Evolutionary conservation across 108 stramenopile species (phyloP), one percentile per base, ranked within the genome.

Genomic region (Nannochloropsis gaditana): DNA sequence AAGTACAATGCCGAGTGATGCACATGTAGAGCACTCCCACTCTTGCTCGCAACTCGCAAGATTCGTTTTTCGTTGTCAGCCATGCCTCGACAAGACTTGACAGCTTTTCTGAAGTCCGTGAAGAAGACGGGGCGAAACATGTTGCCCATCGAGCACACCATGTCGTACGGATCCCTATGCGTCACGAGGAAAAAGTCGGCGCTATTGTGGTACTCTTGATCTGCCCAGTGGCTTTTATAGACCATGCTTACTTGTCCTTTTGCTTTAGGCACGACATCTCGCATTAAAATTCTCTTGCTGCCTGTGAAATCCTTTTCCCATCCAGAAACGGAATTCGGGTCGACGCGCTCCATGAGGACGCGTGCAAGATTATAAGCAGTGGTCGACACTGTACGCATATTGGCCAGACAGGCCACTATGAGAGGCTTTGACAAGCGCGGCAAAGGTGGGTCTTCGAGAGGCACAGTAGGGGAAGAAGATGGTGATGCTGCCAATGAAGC

Each of bases 341-440:
- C 59, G 19, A 73, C 59, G 19, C 59, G 59, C 2, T 73, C 59
- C 59, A 73, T 73, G 19, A 73, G n/a, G n/a, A 73, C 59, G 19
- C 59, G 59, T 15, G 59, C 59, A 15, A 73, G 59, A n/a, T 73
- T 73, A n/a, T 73, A 73, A n/a, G 59, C 59, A n/a, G 59, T 73
- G 19, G 59, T 73, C n/a, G 59, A 73, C 19, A 73, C 59, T 3
- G 59, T 73, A 73, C 59, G 59, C 59, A 73, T 73, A n/a, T 73
- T 73, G 59, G 59, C 59, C 6, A 73, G 8, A 2, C 59, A 73
- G 59, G 59, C 59, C 19, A 73, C 59, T 15, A 73, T 73, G 59
- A 73, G 59, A 73, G 59, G 59, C 15, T 15, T n/a, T 15, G 59
- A 15, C 59, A 73, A 73, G 59, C 59, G 59, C n/a, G 59, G 59